Evolutionary conservation across 768 basidiomycete species (phyloP).

Genomic region (Lepiota subincarnata): DNA sequence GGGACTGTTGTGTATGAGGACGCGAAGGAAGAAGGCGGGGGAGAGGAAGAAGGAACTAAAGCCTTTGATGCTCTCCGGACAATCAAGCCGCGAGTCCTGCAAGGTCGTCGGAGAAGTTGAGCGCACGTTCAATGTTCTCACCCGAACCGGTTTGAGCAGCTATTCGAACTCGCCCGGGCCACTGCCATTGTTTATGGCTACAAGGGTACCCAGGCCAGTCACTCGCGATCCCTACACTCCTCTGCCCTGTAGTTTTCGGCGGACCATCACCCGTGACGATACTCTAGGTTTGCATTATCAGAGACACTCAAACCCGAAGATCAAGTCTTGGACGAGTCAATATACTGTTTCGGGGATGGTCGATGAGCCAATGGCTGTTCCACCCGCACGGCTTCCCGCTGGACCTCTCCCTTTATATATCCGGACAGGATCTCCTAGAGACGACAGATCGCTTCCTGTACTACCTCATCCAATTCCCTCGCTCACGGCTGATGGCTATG

Average conservation of each 20-base stretch:
- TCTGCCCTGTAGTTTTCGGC: not conserved
- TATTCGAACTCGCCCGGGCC: conserved; percentile 15
- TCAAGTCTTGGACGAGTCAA: conserved; percentile 2
- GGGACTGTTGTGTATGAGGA: conserved; percentile 22
- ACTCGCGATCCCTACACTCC: not conserved
- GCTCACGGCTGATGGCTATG: not conserved
- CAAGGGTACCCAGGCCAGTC: not conserved
- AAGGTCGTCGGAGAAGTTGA: conserved; percentile 19
- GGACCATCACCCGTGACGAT: not conserved
- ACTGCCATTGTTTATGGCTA: conserved; percentile 20
- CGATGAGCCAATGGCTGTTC: not conserved
- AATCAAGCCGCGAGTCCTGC: conserved; percentile 15
- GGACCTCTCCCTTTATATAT: not conserved
- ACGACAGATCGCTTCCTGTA: not conserved
- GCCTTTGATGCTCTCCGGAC: conserved; percentile 16
- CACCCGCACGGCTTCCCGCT: not conserved
- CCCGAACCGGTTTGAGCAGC: conserved; percentile 12
- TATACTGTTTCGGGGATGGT: not conserved
- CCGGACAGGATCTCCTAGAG: not conserved
- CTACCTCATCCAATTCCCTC: not conserved
- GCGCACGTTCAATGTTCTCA: conserved; percentile 17
- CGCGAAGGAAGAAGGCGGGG: conserved; percentile 20
- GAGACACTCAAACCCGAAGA: not conserved
- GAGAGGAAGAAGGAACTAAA: conserved; percentile 18
- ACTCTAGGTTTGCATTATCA: not conserved